Evolutionary conservation across 2,329 filamentous ascomycete species (phyloP), one percentile per base, ranked within the genome.

Genomic region (Aspergillus arachidicola): DNA sequence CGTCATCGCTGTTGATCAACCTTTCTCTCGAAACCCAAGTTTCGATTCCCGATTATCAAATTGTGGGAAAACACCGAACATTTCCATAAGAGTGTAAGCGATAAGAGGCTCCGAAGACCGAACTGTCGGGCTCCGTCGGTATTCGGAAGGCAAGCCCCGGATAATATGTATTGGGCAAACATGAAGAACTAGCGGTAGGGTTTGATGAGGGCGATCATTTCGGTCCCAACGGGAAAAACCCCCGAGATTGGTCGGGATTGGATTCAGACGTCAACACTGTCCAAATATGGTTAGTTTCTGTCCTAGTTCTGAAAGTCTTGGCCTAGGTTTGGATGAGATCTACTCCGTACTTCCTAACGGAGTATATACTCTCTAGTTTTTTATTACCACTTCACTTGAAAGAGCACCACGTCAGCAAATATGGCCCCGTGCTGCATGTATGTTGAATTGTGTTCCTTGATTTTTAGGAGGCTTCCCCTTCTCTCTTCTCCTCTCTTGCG

Each of bases 191-290:
- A 48, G 28, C 41, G 30, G 30, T 51, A 53, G 54, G 51, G 51
- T 65, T 66, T 66, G 65, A 58, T 66, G 65, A 66, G 65, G 65
- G 38, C 63, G 65, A 66, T 66, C 65, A 59, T 51, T 65, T 66
- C 55, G 57, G 64, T 60, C 65, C 60, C 65, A 66, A 66, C 65
- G 59, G 30, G 56, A 64, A 19, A n/a, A 43, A 12, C 2, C 4
- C 4, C 34, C 14, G 26, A 53, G 36, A 66, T 66, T 64, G 64
- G 60, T 53, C 46, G 60, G 7, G 23, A 46, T 14, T 54, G 12
- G 58, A 26, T 9, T 48, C 21, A 57, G 58, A 54, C 58, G 60
- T 48, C 64, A 66, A 66, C 64, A 60, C 16, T 51, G 34, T 50
- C 63, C 57, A 23, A 54, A 65, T 23, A 28, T 19, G 58, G 63